Evolutionary conservation across 257 asterid genomes (phyloP).

Genomic region (Petrea volubilis): DNA sequence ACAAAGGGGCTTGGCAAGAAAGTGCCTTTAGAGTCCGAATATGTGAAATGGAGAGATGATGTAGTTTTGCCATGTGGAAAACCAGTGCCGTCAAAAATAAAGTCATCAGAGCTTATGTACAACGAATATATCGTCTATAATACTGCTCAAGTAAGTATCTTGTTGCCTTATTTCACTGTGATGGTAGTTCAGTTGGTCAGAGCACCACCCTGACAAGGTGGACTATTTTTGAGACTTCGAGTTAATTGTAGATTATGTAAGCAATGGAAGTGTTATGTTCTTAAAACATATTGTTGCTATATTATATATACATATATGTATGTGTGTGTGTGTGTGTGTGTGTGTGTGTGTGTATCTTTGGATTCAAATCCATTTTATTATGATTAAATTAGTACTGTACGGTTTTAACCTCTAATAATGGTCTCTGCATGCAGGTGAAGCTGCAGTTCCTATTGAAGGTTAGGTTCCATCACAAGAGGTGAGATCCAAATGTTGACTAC

Average conservation of each 20-base stretch:
- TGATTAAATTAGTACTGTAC: background rate
- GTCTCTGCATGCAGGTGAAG: conserved; percentile 62
- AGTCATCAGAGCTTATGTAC: conserved; percentile 81
- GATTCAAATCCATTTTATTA: background rate
- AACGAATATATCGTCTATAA: conserved; percentile 91
- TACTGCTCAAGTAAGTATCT: conserved; percentile 77
- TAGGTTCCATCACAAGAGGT: conserved; percentile 82
- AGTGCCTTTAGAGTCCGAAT: conserved; percentile 69
- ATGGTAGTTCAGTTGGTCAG: background rate
- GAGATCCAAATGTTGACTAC: conserved; percentile 24
- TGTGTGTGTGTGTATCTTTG: too few relatives aligned
- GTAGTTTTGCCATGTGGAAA: conserved; percentile 91
- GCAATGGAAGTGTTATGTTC: too few relatives aligned
- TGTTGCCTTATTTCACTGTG: background rate
- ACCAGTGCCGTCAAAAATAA: conserved; percentile 70
- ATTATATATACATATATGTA: too few relatives aligned
- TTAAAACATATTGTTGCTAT: too few relatives aligned
- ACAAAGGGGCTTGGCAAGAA: conserved; percentile 93
- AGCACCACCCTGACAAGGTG: too few relatives aligned
- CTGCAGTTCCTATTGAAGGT: conserved; percentile 93
- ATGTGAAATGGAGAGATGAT: conserved; percentile 76
- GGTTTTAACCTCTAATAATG: background rate
- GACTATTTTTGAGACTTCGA: too few relatives aligned
- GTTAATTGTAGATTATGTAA: too few relatives aligned
- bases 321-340: too few relatives aligned